These are phyloP conservation scores for Plectosphaerella sp. DNA, from an alignment of 2,329 filamentous ascomycete species.

Conservation along the genomic window DNA sequence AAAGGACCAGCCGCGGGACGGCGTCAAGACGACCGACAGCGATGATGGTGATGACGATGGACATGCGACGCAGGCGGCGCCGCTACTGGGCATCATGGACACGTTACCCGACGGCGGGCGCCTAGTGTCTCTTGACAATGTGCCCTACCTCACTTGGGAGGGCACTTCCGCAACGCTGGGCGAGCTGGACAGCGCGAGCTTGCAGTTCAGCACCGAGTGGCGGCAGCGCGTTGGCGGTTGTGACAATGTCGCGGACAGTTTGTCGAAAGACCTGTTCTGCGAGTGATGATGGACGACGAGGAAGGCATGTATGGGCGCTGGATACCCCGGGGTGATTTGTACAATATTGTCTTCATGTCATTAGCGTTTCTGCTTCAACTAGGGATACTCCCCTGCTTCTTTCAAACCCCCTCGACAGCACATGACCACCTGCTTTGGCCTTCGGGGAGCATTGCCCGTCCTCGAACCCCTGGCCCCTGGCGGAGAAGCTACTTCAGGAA, in stretches of 20 bases:
- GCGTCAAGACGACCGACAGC: constrained; percentile 13
- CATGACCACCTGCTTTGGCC: no score
- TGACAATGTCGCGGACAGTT: constrained; percentile 19
- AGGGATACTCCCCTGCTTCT: no score
- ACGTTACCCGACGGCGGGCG: constrained; percentile 39
- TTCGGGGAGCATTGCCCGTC: no score
- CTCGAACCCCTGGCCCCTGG: no score
- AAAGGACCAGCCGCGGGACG: constrained; percentile 11
- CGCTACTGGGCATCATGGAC: constrained; percentile 40
- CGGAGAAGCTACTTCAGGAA: no score
- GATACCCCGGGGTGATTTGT: no score
- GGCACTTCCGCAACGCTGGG: constrained; percentile 42
- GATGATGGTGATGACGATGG: constrained; percentile 9
- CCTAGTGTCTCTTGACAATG: constrained; percentile 36
- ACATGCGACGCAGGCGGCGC: constrained; percentile 19
- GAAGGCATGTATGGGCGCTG: background rate
- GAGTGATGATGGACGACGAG: constrained; percentile 5
- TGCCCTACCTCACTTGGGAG: constrained; percentile 62
- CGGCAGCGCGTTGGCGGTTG: constrained; percentile 66
- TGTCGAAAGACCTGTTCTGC: constrained; percentile 63
- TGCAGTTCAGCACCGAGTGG: constrained; percentile 55
- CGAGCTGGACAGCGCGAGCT: constrained; percentile 38
- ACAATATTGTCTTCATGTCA: no score
- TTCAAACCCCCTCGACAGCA: no score
- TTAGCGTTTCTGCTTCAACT: no score